These are phyloP conservation scores for Scheffersomyces parashehatae DNA, from an alignment of 1,139 yeast genomes.

Conservation along the genomic window DNA sequence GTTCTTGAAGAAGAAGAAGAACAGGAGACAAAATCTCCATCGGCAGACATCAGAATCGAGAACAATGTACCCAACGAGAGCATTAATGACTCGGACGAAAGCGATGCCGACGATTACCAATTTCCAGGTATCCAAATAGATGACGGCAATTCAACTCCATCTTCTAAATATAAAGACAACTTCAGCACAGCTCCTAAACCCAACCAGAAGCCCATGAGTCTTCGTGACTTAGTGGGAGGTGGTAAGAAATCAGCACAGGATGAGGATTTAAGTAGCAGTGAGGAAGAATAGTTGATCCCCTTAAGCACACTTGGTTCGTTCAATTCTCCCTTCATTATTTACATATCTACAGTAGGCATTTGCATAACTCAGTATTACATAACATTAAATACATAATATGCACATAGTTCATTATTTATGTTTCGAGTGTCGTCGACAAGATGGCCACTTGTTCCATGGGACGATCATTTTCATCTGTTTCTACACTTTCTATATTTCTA, in stretches of 20 bases:
- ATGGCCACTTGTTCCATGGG: slow-evolving; percentile 24
- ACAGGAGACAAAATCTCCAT: background rate
- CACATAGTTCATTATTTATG: background rate
- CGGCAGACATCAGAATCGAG: background rate
- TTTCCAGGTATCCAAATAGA: slow-evolving; percentile 22
- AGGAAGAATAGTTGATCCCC: slow-evolving; percentile 31
- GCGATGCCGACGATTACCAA: slow-evolving; percentile 27
- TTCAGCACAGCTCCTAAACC: slow-evolving; percentile 1
- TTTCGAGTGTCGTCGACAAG: slow-evolving; percentile 16
- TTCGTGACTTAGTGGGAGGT: slow-evolving; percentile 39
- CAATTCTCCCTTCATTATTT: too few species aligned
- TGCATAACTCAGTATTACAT: background rate
- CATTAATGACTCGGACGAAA: slow-evolving; percentile 24
- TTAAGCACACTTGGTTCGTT: too few species aligned
- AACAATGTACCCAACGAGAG: background rate
- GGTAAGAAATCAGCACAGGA: slow-evolving; percentile 12
- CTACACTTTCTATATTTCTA: slow-evolving; percentile 22
- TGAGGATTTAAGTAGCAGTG: slow-evolving; percentile 40
- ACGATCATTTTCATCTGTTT: slow-evolving; percentile 22
- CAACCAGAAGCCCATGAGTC: slow-evolving; percentile 37
- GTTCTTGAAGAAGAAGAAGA: slow-evolving; percentile 33
- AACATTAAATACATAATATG: background rate
- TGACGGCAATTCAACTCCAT: slow-evolving; percentile 20
- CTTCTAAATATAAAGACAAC: slow-evolving; percentile 5
- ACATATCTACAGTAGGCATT: background rate